These are phyloP conservation scores for Wallacemonas sp. DNA, from an alignment of 208 protist species.

Conservation along the genomic window DNA sequence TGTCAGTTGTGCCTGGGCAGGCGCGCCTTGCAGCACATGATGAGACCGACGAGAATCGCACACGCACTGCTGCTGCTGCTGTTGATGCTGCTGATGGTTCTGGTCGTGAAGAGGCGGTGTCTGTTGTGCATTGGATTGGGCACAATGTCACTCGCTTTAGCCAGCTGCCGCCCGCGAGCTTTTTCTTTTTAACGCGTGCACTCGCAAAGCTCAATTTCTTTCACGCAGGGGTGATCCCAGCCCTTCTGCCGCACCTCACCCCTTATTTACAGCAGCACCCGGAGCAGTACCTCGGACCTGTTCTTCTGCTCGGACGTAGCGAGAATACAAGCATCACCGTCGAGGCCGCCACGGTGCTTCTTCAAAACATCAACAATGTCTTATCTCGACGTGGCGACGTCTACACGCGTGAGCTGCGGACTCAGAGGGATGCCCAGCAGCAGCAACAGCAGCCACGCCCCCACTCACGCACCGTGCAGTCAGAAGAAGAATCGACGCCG, in stretches of 20 bases:
- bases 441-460: too few species aligned
- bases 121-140: slow-evolving; percentile 15
- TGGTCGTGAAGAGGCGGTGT: too few species aligned
- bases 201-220: slow-evolving; percentile 61
- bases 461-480: too few species aligned
- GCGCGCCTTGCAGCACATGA: too few species aligned
- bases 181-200: slow-evolving; percentile 71
- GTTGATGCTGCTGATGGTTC: too few species aligned
- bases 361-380: slow-evolving; percentile 42
- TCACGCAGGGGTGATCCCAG: slow-evolving; percentile 24
- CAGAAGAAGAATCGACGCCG: too few species aligned
- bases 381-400: slow-evolving; percentile 33
- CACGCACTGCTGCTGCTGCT: too few species aligned
- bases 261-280: slow-evolving; percentile 44
- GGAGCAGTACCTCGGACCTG: slow-evolving; percentile 45
- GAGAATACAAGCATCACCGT: slow-evolving; percentile 41
- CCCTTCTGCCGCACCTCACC: slow-evolving; percentile 43
- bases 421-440: slow-evolving; percentile 9
- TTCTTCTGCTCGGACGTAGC: slow-evolving; percentile 50
- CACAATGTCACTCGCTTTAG: slow-evolving; percentile 24
- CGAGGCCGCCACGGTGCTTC: slow-evolving; percentile 36
- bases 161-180: slow-evolving; percentile 27
- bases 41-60: too few species aligned
- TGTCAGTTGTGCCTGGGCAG: too few species aligned
- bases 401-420: neutral